A percentile compares a stretch with the other conserved stretches of the same genome.
Evolutionary conservation across 768 basidiomycete species (phyloP).

Genomic region (Auriscalpium microsporum): DNA sequence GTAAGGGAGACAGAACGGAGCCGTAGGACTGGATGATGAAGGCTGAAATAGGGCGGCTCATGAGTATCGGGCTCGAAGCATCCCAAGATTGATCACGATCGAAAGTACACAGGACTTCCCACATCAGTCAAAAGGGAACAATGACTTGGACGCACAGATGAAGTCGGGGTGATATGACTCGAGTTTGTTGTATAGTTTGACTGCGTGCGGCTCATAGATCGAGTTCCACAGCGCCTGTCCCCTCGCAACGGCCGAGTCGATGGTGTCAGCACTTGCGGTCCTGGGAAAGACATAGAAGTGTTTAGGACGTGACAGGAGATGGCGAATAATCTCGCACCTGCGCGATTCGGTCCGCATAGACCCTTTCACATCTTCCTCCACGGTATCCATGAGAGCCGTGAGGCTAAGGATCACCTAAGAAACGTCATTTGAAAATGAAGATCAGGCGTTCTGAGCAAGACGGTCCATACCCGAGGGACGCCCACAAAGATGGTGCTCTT

Average conservation of each 20-base stretch:
- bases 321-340: slow-evolving; percentile 15
- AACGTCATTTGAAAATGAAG: no score
- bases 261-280: slow-evolving; percentile 38
- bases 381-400: slow-evolving; percentile 61
- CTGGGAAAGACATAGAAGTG: slow-evolving; percentile 7
- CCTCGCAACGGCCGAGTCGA: slow-evolving; percentile 59
- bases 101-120: slow-evolving; percentile 5
- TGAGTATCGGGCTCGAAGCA: slow-evolving; percentile 5
- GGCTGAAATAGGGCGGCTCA: slow-evolving; percentile 31
- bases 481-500: slow-evolving; percentile 89
- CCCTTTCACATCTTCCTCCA: slow-evolving; percentile 75
- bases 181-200: slow-evolving; percentile 84
- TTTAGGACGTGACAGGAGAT: no score
- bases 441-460: no score
- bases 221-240: slow-evolving; percentile 73
- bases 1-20: slow-evolving; percentile 65
- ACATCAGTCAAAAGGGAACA: slow-evolving; percentile 2
- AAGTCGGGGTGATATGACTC: slow-evolving; percentile 89
- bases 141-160: slow-evolving; percentile 58
- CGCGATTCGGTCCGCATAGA: slow-evolving; percentile 57
- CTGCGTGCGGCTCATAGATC: slow-evolving; percentile 84
- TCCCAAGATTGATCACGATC: slow-evolving; percentile 11
- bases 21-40: slow-evolving; percentile 87
- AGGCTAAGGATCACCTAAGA: slow-evolving; percentile 69
- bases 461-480: slow-evolving; percentile 56